Conservation (phyloP, 805 yeast species). For the Spathaspora girioi region DNA sequence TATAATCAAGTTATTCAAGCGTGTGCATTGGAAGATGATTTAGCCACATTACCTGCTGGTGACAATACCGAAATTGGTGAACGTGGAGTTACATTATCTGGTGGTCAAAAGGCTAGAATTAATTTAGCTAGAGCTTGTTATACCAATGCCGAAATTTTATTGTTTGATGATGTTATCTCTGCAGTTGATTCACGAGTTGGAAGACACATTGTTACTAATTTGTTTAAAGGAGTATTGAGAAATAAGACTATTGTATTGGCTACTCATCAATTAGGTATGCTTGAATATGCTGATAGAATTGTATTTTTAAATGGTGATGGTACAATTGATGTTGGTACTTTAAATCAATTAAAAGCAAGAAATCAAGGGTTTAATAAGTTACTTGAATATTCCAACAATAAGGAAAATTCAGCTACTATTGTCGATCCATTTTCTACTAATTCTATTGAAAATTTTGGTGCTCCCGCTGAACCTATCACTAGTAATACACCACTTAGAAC, state of each 20-base stretch:
- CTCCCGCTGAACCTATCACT: no score
- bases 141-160: slow-evolving; percentile 26
- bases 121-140: slow-evolving; percentile 43
- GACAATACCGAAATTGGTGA: slow-evolving; percentile 44
- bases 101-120: slow-evolving; percentile 45
- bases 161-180: slow-evolving; percentile 42
- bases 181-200: slow-evolving; percentile 45
- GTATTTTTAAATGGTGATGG: slow-evolving; percentile 41
- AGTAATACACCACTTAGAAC: slow-evolving; percentile 11
- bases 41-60: slow-evolving; percentile 29
- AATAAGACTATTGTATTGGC: slow-evolving; percentile 37
- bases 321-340: slow-evolving; percentile 34
- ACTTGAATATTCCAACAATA: slow-evolving; percentile 29
- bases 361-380: slow-evolving; percentile 49
- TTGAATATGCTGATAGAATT: slow-evolving; percentile 35
- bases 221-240: slow-evolving; percentile 30
- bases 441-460: slow-evolving; percentile 1
- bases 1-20: slow-evolving; percentile 30
- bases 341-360: slow-evolving; percentile 24
- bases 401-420: background rate
- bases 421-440: background rate
- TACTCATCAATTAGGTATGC: slow-evolving; percentile 40
- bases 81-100: slow-evolving; percentile 42
- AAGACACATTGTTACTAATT: slow-evolving; percentile 33
- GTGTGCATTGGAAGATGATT: slow-evolving; percentile 39